These are phyloP conservation scores for Hymenoscyphus linearis DNA, from an alignment of 2,329 filamentous ascomycete genomes.

Conservation along the genomic window DNA sequence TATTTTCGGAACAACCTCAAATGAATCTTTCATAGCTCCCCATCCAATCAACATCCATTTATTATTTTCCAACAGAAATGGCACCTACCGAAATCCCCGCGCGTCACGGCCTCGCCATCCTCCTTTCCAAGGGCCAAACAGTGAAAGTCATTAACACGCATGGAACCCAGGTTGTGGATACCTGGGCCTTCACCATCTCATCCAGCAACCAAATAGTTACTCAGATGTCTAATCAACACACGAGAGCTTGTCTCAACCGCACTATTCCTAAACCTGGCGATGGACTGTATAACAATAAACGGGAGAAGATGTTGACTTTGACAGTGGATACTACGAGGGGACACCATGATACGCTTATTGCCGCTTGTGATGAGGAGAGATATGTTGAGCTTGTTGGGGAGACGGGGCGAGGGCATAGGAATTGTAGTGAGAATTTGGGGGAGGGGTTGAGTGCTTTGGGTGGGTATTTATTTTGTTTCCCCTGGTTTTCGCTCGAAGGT, in stretches of 20 bases:
- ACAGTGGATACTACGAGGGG: conserved; percentile 21
- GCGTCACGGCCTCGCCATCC: conserved; percentile 14
- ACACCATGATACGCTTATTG: conserved; percentile 24
- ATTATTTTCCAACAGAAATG: background rate
- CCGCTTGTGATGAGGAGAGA: conserved; percentile 22
- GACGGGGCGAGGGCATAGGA: conserved; percentile 18
- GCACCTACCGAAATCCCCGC: conserved; percentile 11
- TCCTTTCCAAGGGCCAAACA: conserved; percentile 10
- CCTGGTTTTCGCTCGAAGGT: too few species aligned
- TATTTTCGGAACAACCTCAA: background rate
- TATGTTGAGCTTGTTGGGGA: conserved; percentile 20
- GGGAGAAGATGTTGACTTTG: conserved; percentile 19
- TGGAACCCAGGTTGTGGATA: conserved; percentile 22
- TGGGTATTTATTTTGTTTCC: too few species aligned
- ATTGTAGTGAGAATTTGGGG: conserved; percentile 25
- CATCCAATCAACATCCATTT: background rate
- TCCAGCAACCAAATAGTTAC: conserved; percentile 11
- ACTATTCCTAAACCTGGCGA: conserved; percentile 22
- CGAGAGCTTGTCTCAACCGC: conserved; percentile 20
- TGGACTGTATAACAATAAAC: conserved; percentile 20
- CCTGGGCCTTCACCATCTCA: conserved; percentile 20
- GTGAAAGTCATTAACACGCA: conserved; percentile 19
- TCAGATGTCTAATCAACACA: conserved; percentile 24
- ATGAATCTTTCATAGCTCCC: background rate
- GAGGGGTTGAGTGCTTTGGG: conserved; percentile 19